phyloP scores from a whole-genome alignment of 75 land plant genomes.

The Cupressus sempervirens region DNA sequence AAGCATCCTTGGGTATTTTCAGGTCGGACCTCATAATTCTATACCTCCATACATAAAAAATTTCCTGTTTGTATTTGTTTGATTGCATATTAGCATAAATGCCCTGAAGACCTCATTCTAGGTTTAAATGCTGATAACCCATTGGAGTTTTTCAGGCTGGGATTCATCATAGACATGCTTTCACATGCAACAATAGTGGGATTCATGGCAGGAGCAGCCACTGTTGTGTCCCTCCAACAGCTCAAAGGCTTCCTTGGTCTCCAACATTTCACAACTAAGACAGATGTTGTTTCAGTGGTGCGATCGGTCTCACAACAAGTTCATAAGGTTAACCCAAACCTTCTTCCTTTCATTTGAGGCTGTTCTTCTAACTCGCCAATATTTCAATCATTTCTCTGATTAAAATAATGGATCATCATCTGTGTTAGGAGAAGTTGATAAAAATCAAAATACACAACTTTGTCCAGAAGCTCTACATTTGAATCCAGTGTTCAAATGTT shows the following conservation, averaged over 20 bases:
- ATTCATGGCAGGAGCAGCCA: conserved; percentile 43
- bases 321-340: conserved; percentile 20
- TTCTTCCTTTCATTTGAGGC: background rate
- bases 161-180: conserved; percentile 39
- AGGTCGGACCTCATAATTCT: conserved; percentile 12
- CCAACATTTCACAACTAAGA: conserved; percentile 14
- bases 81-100: background rate
- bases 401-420: too few relatives aligned
- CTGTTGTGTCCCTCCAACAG: conserved; percentile 29
- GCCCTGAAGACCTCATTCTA: background rate
- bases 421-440: too few relatives aligned
- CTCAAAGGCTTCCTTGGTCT: conserved; percentile 39
- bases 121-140: background rate
- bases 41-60: conserved; percentile 12
- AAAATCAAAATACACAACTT: too few relatives aligned
- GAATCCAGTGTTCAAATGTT: too few relatives aligned
- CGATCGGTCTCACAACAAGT: conserved; percentile 27
- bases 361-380: background rate
- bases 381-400: too few relatives aligned
- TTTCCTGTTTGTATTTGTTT: background rate
- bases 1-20: conserved; percentile 31
- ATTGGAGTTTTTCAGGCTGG: conserved; percentile 27
- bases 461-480: too few relatives aligned
- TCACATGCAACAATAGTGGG: conserved; percentile 39
- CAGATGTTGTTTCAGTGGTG: conserved; percentile 42